Evolutionary conservation across 2,329 filamentous ascomycete genomes (phyloP).

Genomic region (Ustilaginoidea virens): DNA sequence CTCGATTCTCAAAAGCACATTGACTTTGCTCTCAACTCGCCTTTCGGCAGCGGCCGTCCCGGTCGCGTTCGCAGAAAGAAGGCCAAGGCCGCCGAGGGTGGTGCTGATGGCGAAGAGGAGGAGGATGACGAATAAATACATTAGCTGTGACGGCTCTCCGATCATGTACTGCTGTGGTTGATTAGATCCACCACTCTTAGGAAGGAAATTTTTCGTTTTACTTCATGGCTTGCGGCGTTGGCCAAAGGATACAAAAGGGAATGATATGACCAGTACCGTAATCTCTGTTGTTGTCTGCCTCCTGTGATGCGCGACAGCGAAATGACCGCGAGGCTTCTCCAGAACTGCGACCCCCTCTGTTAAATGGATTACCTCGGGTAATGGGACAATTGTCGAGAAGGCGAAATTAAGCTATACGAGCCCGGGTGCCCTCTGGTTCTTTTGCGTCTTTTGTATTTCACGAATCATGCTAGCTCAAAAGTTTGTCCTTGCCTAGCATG

Average conservation of each 20-base stretch:
- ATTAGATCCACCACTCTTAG: slow-evolving; percentile 21
- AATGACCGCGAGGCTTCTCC: too few species aligned
- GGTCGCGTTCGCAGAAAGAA: slow-evolving; percentile 99
- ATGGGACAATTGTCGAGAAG: too few species aligned
- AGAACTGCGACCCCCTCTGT: too few species aligned
- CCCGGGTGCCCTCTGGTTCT: too few species aligned
- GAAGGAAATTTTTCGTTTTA: slow-evolving; percentile 23
- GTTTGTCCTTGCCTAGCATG: slow-evolving; percentile 58
- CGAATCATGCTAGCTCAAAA: slow-evolving; percentile 23
- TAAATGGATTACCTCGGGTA: too few species aligned
- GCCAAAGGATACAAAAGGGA: slow-evolving; percentile 30
- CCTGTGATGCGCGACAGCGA: too few species aligned
- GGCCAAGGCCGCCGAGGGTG: slow-evolving; percentile 87
- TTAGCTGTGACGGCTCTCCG: slow-evolving; percentile 16
- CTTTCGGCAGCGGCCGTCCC: slow-evolving; percentile 91
- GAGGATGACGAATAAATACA: slow-evolving; percentile 63
- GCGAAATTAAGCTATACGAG: too few species aligned
- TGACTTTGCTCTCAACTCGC: slow-evolving; percentile 94
- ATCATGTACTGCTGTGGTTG: slow-evolving; percentile 13
- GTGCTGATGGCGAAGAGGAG: slow-evolving; percentile 64
- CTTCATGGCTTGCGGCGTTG: slow-evolving; percentile 38
- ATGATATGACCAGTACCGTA: slow-evolving; percentile 19
- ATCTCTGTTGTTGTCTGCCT: too few species aligned
- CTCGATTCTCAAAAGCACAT: slow-evolving; percentile 99
- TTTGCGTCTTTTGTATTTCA: too few species aligned